Evolutionary conservation across 192 early-diverging fungal species (phyloP).

Genomic region (Podila clonocystis): DNA sequence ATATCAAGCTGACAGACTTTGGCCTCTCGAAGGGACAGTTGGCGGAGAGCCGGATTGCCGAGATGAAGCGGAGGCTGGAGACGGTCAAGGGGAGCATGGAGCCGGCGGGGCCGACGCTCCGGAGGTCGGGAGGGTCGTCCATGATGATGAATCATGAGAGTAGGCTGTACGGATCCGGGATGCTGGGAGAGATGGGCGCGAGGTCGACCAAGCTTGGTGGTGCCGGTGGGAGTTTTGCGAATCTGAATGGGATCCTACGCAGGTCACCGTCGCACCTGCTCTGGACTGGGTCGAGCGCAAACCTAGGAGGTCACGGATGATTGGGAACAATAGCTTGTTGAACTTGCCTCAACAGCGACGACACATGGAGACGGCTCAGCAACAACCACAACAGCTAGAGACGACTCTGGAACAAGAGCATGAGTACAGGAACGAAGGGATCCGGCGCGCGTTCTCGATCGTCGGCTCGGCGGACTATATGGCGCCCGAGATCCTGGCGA

Average conservation of each 20-base stretch:
- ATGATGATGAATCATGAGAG: not conserved
- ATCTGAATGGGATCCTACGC: slow-evolving; percentile 36
- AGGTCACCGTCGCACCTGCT: slow-evolving; percentile 34
- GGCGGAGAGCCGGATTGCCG: slow-evolving; percentile 56
- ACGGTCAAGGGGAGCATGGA: slow-evolving; percentile 62
- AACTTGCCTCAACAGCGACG: not conserved
- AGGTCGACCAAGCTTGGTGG: not conserved
- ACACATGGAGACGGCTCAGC: not conserved
- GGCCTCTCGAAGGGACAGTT: slow-evolving; percentile 83
- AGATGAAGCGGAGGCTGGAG: slow-evolving; percentile 62
- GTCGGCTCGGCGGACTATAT: slow-evolving; percentile 91
- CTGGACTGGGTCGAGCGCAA: slow-evolving; percentile 21
- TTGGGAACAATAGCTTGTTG: slow-evolving; percentile 30
- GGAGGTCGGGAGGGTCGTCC: slow-evolving; percentile 29
- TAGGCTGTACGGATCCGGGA: slow-evolving; percentile 4
- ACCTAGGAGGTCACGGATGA: slow-evolving; percentile 8
- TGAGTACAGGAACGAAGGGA: slow-evolving; percentile 57
- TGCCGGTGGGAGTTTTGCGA: slow-evolving; percentile 42
- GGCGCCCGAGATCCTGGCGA: slow-evolving; percentile 84
- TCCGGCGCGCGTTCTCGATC: slow-evolving; percentile 74
- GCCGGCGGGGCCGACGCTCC: slow-evolving; percentile 17
- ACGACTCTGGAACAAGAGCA: not conserved
- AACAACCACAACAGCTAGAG: not conserved
- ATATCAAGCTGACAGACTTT: slow-evolving; percentile 88
- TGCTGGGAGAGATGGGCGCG: slow-evolving; percentile 1